phyloP scores from a whole-genome alignment of 2,329 filamentous ascomycete genomes.

The Diaporthe citri region DNA sequence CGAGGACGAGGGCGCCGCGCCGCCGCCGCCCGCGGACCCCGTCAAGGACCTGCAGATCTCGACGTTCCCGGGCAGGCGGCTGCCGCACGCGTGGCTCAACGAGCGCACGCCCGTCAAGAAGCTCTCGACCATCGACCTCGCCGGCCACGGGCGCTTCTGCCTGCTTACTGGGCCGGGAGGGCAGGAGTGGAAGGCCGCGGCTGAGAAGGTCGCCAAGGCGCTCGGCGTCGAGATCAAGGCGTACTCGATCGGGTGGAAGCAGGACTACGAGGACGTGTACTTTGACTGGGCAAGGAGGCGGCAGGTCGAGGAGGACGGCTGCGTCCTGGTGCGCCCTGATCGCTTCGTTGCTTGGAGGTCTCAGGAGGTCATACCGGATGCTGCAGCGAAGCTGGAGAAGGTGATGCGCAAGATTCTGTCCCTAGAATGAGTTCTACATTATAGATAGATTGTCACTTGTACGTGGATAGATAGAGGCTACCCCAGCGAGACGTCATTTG shows the following conservation, averaged over 20 bases:
- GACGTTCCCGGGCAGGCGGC: conserved; percentile 70
- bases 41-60: conserved; percentile 58
- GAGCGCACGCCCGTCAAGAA: conserved; percentile 56
- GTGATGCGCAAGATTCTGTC: conserved; percentile 43
- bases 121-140: conserved; percentile 71
- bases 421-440: conserved; percentile 12
- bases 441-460: conserved; percentile 6
- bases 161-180: conserved; percentile 69
- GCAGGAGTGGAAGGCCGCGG: conserved; percentile 65
- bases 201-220: conserved; percentile 50
- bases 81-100: conserved; percentile 75
- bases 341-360: conserved; percentile 68
- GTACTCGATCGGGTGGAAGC: conserved; percentile 67
- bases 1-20: conserved; percentile 56
- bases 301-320: conserved; percentile 69
- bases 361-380: conserved; percentile 35
- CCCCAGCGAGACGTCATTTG: not conserved
- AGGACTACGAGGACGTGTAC: conserved; percentile 73
- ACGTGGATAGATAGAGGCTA: not conserved
- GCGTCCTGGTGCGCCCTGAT: conserved; percentile 70
- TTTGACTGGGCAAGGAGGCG: conserved; percentile 68
- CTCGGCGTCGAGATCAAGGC: conserved; percentile 61
- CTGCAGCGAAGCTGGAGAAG: conserved; percentile 42
- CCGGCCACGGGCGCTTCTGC: conserved; percentile 65
- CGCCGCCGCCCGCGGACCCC: conserved; percentile 51